A percentile compares a stretch with the other conserved stretches of the same genome.
Evolutionary conservation across 345 rosid species (phyloP).

Genomic region (Leavenworthia alabamica): DNA sequence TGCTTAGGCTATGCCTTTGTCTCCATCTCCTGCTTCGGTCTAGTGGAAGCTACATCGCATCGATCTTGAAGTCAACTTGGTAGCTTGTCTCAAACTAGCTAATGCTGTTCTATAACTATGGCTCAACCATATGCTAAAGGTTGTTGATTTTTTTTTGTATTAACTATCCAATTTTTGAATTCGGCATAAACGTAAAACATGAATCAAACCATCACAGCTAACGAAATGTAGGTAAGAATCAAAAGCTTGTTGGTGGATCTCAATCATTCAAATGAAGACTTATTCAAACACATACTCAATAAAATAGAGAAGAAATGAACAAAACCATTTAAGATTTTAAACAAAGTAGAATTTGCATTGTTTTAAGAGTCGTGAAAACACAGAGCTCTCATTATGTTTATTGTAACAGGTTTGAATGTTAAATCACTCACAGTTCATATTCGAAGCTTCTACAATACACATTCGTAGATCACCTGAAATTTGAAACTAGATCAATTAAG

Average conservation of each 20-base stretch:
- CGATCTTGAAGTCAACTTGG: no score
- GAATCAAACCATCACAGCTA: no score
- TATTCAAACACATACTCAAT: not conserved
- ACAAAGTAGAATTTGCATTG: conserved; percentile 13
- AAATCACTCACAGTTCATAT: conserved; percentile 8
- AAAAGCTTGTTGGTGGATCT: not conserved
- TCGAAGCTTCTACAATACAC: conserved; percentile 3
- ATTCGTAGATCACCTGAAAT: conserved; percentile 23
- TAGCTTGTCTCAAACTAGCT: no score
- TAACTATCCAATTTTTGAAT: no score
- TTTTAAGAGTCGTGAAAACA: conserved; percentile 16
- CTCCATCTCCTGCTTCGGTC: no score
- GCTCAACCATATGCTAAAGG: no score
- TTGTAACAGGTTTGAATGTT: conserved; percentile 4
- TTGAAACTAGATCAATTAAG: not conserved
- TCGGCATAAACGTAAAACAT: no score
- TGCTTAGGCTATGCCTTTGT: no score
- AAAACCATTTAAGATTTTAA: not conserved
- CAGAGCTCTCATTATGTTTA: conserved; percentile 29
- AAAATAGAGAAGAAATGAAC: not conserved
- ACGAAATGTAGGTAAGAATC: conserved; percentile 5
- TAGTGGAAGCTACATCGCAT: no score
- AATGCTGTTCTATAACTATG: no score
- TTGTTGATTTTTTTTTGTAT: no score
- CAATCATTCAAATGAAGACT: not conserved